Conservation (phyloP, 2,329 filamentous ascomycete species). For the Ceratocystis variospora region DNA sequence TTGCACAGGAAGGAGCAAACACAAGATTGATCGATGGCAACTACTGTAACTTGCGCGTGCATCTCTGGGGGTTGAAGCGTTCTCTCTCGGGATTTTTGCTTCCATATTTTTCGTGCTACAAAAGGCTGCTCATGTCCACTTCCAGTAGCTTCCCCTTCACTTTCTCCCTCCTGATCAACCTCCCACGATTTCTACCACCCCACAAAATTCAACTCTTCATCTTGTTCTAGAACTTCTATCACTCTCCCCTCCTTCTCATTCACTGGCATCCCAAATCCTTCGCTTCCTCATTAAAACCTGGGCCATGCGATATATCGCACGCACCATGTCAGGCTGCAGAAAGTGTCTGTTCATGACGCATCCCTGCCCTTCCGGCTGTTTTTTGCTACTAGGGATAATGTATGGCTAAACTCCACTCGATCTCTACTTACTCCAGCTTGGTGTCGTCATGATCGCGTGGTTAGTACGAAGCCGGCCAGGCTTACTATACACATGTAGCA, state of each 20-base stretch:
- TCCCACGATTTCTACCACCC: neutral
- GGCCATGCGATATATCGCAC: neutral
- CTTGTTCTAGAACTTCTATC: conserved; percentile 1
- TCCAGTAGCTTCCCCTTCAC: neutral
- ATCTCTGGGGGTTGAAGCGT: neutral
- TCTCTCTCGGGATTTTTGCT: neutral
- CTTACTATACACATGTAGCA: neutral
- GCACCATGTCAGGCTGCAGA: conserved; percentile 1
- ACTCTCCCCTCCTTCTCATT: neutral
- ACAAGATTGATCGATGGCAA: neutral
- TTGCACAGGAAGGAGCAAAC: conserved; percentile 3
- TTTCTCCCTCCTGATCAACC: neutral
- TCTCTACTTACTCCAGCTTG: neutral
- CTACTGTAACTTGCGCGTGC: neutral
- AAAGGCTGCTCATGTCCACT: neutral
- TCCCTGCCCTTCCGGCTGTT: neutral
- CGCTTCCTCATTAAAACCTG: neutral
- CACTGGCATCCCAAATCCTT: neutral
- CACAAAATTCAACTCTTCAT: neutral
- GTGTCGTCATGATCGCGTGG: neutral
- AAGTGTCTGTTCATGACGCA: neutral
- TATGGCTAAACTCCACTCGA: neutral
- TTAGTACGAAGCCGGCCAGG: neutral
- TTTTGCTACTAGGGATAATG: neutral
- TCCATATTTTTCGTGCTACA: neutral